Base-by-base conservation (phyloP, 2,329 filamentous ascomycete genomes). In the Cercospora citrullina region DNA sequence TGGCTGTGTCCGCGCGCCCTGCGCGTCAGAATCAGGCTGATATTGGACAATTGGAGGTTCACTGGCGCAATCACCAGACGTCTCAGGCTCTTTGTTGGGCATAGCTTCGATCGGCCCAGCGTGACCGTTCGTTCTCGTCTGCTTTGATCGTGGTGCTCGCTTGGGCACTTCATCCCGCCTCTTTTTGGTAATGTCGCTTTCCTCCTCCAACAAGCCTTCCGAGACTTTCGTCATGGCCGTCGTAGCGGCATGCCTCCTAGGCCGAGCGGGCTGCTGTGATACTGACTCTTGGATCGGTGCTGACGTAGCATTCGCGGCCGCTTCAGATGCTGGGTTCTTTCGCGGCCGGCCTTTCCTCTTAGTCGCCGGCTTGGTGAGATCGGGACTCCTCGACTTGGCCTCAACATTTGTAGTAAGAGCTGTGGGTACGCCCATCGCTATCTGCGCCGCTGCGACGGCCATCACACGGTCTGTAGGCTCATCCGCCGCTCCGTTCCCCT, bases 221-320 rank as follows among this genome's bases (percentile, higher is more conserved):
- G 68, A 59, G 3, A 76, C 72, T 57, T 72, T 74, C 10, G 45
- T 62, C 60, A 66, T 66, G n/a, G 75, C 74, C 51, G 48, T 66
- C 14, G 69, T 59, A 30, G 74, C 75, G 18, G 75, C 75, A 28
- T 67, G 67, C 60, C 73, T 72, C 63, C 67, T 73, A 36, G 73
- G 73, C 21, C 74, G 65, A 9, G 63, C 30, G 5, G 23, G 2
- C 10, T 5, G 18, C 6, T 57, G 30, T 16, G 6, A 8, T 1
- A 3, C 5, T 5, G 48, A n/a, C 16, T 26, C 48, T 21, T 53
- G 12, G 16, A 23, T 26, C 12, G 18, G 53, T 23, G 16, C 14
- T 57, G 28, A 6, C 53, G 4, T 18, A 16, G 23, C 21, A 57
- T 16, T 31, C 53, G 53, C 21, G 7, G n/a, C 53, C 28, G 53